Percentiles rank a stretch among this genome's conserved stretches.
Conservation (phyloP, 108 stramenopile species). For the Ochromonas danica region DNA sequence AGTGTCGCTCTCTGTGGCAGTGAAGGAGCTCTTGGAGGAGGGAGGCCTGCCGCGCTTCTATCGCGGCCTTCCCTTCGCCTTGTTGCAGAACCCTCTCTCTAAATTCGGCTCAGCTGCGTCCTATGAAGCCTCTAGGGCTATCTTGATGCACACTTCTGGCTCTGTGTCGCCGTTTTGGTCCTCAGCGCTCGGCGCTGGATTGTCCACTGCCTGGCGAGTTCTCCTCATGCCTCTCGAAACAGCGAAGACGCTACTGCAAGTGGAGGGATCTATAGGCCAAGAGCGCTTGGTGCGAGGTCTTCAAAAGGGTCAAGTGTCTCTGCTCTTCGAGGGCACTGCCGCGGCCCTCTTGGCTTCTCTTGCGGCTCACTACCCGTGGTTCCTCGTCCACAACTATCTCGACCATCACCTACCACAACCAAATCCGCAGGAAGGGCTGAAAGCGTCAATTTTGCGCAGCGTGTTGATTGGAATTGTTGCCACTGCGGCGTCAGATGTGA, state of each 20-base stretch:
- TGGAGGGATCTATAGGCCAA: neutral
- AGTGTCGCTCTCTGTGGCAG: slow-evolving; percentile 41
- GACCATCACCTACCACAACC: slow-evolving; percentile 39
- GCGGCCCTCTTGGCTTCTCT: slow-evolving; percentile 49
- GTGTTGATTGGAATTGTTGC: slow-evolving; percentile 40
- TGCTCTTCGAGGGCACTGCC: slow-evolving; percentile 48
- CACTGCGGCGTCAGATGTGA: slow-evolving; percentile 50
- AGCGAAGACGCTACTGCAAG: slow-evolving; percentile 55
- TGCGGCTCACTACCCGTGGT: slow-evolving; percentile 57
- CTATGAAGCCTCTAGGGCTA: slow-evolving; percentile 45
- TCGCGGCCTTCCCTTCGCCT: slow-evolving; percentile 48
- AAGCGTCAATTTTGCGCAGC: slow-evolving; percentile 9
- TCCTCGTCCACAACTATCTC: slow-evolving; percentile 48
- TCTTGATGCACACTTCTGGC: slow-evolving; percentile 45
- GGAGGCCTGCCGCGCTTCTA: slow-evolving; percentile 51
- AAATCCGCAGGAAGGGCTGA: slow-evolving; percentile 8
- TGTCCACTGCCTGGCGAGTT: slow-evolving; percentile 50
- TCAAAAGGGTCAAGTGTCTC: slow-evolving; percentile 34
- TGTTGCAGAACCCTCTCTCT: slow-evolving; percentile 54
- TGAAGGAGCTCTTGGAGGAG: slow-evolving; percentile 49
- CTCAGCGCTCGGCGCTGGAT: slow-evolving; percentile 51
- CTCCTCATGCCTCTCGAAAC: slow-evolving; percentile 53
- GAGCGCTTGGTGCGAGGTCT: neutral
- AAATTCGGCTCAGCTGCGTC: slow-evolving; percentile 57
- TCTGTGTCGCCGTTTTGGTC: slow-evolving; percentile 35